Conservation (phyloP, 225 moss, liverwort and hornwort genomes). For the Straminergon stramineum region DNA sequence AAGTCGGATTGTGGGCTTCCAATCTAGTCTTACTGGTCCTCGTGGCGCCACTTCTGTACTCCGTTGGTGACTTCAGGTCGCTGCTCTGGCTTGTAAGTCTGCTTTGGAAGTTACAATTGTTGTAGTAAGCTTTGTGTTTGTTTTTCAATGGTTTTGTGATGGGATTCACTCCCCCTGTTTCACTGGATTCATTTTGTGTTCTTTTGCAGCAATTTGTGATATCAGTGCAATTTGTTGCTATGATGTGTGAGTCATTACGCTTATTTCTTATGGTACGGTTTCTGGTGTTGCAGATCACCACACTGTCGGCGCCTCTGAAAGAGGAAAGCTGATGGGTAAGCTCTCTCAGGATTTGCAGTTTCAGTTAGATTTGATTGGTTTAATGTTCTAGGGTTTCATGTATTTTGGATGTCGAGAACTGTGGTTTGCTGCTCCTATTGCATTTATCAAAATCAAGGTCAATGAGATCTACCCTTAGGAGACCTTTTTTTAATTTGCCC, state of each 20-base stretch:
- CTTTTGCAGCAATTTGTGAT: neutral
- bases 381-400: neutral
- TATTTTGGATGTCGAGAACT: neutral
- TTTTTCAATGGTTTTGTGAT: neutral
- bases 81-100: conserved; percentile 27
- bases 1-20: neutral
- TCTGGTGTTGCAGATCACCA: conserved; percentile 21
- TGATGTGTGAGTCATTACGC: neutral
- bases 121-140: neutral
- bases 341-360: neutral
- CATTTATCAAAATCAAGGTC: neutral
- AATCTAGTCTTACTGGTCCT: neutral
- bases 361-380: neutral
- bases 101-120: neutral
- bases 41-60: neutral
- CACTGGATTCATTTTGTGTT: neutral
- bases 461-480: neutral
- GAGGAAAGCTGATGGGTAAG: conserved; percentile 29
- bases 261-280: neutral
- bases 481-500: neutral
- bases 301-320: conserved; percentile 14
- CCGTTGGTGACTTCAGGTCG: neutral
- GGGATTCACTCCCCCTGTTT: neutral
- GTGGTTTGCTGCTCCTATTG: neutral
- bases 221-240: neutral